Base-by-base conservation (phyloP, 768 basidiomycete species). In the Astraeus odoratus region DNA sequence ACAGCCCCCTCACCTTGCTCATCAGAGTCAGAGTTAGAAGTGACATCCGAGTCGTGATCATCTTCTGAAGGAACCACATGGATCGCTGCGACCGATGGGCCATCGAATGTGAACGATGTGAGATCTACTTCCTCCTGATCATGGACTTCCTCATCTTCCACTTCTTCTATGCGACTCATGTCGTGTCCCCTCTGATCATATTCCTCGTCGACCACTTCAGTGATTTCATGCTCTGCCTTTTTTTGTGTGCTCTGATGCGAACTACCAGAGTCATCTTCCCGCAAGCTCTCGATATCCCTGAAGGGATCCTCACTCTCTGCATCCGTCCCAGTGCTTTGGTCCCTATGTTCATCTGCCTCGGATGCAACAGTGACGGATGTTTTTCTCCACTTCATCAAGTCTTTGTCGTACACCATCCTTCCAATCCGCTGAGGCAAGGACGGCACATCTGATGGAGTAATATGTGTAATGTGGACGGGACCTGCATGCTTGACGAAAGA, bases 401-500 rank as follows among this genome's bases (percentile, higher is more conserved):
- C 76, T 53, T 74, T 80, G 67, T 95, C 93, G 53, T 83, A 93
- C 41, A 86, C 67, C 93, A 97, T 95, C 61, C 78, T 78, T 0
- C 93, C 92, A 36, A 93, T 78, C 43, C 79, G 72, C 29, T 91
- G 83, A 2, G 88, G 85, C 23, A 95, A 65, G 4, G 70, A 53
- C 0, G 81, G 85, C 16, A 95, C 68, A 59, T 94, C 92, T 29
- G 77, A 74, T 1, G 91, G 89, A 8, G 80, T 77, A 52, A 96
- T 94, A 22, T 78, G 83, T 42, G 80, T 80, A 43, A 91, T 83
- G 52, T 86, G 85, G 29, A 78, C 75, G 3, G 86, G 83, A 4
- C 87, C 86, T 24, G 82, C 62, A 51, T 89, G 86, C 66, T 95
- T 95, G 31, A 86, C 79, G 58, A 87, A 92, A 3, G 91, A 92